Evolutionary conservation across 2,329 filamentous ascomycete genomes (phyloP), one percentile per base, ranked within the genome.

Genomic region (Colletotrichum tanaceti): DNA sequence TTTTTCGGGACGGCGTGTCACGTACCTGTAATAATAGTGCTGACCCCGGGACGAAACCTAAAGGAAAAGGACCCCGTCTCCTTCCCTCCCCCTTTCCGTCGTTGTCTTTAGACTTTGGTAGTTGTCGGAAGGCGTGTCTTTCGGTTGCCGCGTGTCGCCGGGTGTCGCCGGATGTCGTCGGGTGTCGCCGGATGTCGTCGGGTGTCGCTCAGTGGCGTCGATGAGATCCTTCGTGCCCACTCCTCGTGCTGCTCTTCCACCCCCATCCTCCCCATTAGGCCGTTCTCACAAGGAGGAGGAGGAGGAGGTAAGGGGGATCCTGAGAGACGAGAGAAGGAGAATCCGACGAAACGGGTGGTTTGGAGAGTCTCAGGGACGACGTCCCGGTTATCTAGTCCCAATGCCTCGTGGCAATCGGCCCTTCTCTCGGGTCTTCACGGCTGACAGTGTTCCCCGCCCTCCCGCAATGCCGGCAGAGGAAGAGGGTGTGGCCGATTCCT

Each of bases 391-490:
- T 69, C 66, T 69, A 69, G 54, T 60, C 62, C 55, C 5, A 22
- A 55, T n/a, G 9, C 49, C 62, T 65, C 65, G 14, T 53, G 50
- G 66, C 55, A 61, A 66, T 69, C 66, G 66, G 66, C 55, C 66
- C 66, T 69, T 69, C 66, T 69, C 44, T 69, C 66, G 57, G 62
- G 62, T 47, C 55, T 69, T 69, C 47, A 69, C 62, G 66, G 66
- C 55, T 57, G 46, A 55, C 55, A 22, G 43, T 20, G 4, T 41
- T 28, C 43, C 49, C 66, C 52, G 44, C 43, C 46, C 35, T 61
- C 41, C 63, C 57, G 49, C 46, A 24, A 68, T 54, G 66, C 62
- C 66, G 66, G 62, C 52, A 69, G 62, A 66, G 49, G 20, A 32
- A 22, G 55, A 44, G 47, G 43, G 55, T 55, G 66, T 58, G 61